phyloP scores from a whole-genome alignment of 2,329 filamentous ascomycete genomes.

The Colletotrichum lentis region DNA sequence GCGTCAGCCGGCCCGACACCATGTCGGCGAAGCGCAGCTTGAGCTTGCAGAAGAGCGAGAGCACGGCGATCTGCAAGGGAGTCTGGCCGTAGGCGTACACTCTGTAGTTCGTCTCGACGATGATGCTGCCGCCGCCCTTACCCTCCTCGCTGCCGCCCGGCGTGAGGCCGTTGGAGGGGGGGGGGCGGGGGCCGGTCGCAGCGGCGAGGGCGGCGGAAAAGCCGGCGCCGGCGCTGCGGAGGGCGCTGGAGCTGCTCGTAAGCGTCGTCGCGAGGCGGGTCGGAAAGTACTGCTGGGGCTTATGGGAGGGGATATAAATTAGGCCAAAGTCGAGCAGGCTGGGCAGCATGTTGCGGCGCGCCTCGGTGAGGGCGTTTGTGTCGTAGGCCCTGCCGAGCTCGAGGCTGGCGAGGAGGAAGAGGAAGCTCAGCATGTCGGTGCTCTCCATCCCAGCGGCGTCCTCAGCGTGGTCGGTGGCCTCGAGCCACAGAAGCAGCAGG shows the following conservation, averaged over 20 bases:
- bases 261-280: conserved; percentile 94
- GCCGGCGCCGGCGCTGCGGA: conserved; percentile 74
- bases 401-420: conserved; percentile 93
- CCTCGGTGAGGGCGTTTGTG: conserved; percentile 80
- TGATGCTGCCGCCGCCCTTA: conserved; percentile 77
- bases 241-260: conserved; percentile 73
- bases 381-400: conserved; percentile 93
- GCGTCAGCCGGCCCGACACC: conserved; percentile 89
- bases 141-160: conserved; percentile 52
- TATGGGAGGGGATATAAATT: conserved; percentile 73
- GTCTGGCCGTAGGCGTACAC: conserved; percentile 97
- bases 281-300: conserved; percentile 77
- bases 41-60: conserved; percentile 87
- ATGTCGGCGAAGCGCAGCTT: conserved; percentile 94
- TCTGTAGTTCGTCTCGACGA: conserved; percentile 97
- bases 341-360: conserved; percentile 87
- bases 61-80: conserved; percentile 91
- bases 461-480: conserved; percentile 73
- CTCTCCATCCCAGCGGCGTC: conserved; percentile 76
- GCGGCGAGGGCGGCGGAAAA: conserved; percentile 72
- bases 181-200: conserved; percentile 46
- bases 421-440: conserved; percentile 93
- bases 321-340: conserved; percentile 93
- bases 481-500: conserved; percentile 89
- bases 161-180: conserved; percentile 46